Conservation (phyloP, 1,284 basidiomycete genomes). For the Microbotryomycetes sp. region DNA sequence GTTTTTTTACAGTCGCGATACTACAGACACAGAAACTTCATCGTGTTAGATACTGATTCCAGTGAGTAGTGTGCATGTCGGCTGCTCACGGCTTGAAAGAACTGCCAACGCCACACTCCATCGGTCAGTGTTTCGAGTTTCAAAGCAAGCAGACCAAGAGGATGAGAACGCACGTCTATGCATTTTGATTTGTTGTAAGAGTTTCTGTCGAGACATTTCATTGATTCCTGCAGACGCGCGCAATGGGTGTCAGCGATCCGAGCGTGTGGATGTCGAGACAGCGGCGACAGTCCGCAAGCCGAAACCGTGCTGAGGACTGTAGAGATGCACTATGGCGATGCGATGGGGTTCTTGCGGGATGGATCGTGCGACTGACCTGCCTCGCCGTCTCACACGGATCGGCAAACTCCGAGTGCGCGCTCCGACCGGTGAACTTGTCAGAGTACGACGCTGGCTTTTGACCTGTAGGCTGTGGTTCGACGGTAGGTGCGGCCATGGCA, state of each 20-base stretch:
- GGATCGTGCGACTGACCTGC: conserved; percentile 5
- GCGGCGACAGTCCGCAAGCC: no score
- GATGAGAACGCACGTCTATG: conserved; percentile 9
- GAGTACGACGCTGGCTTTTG: conserved; percentile 14
- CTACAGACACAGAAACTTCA: neutral
- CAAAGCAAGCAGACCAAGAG: neutral
- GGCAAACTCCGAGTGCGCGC: conserved; percentile 20
- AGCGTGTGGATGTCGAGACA: no score
- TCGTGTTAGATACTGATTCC: neutral
- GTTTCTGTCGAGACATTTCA: conserved; percentile 23
- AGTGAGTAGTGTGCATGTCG: no score
- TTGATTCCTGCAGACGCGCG: conserved; percentile 16
- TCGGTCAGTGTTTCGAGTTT: neutral
- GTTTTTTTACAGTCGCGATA: conserved; percentile 29
- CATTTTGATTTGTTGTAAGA: conserved; percentile 26
- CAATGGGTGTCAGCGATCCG: neutral
- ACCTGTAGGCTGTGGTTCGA: conserved; percentile 4
- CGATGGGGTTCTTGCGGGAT: neutral
- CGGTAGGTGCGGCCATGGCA: neutral
- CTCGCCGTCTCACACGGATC: conserved; percentile 21
- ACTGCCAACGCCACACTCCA: neutral
- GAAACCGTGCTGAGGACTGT: no score
- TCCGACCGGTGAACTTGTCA: conserved; percentile 12
- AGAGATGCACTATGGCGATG: neutral
- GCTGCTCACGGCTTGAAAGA: conserved; percentile 24